Evolutionary conservation across 2,329 filamentous ascomycete species (phyloP), one percentile per base, ranked within the genome.

Genomic region (Hymenoscyphus albidus): DNA sequence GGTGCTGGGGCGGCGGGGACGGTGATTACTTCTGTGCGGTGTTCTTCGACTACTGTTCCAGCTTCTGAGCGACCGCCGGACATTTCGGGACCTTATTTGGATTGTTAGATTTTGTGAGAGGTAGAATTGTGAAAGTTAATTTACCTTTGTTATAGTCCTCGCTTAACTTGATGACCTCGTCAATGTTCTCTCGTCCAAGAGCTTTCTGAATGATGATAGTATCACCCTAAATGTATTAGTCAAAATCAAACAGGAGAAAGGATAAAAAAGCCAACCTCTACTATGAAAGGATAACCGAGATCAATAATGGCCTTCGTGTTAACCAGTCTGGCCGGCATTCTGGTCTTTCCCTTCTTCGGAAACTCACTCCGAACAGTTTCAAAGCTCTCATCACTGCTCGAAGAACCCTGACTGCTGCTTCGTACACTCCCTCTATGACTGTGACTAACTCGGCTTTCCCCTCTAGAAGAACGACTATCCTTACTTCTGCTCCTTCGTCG

Each of bases 171-270:
- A 97, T 90, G 56, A 97, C 83, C 72, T 96, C 90, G 71, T 97
- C 93, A 68, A 97, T 97, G 71, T 97, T 92, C 18, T 94, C 87
- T 71, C 96, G 93, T 16, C 92, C 91, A 5, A 98, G 83, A 10
- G 94, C 93, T 74, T 91, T 89, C 70, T 90, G 87, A 40, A 98
- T 87, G 61, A 97, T 85, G 71, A 95, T 87, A 27, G 89, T 90
- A 70, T 90, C 88, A 48, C 90, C 92, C 91, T 95, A 38, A 18
- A 69, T 7, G 6, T 61, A 68, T 84, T 66, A 80, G 78, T 51
- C 58, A 35, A 60, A 16, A 6, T 7, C 10, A 2, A 54, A 31
- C 0, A 35, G 14, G 6, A 35, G 42, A 6, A 16, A 55, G 31
- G 16, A 5, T 16, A 9, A 13, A 27, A 59, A 42, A 75, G n/a